Percentiles rank a stretch among this genome's conserved stretches.
These are phyloP conservation scores for Curvularia lunata DNA, from an alignment of 2,329 filamentous ascomycete genomes.

Conservation along the genomic window DNA sequence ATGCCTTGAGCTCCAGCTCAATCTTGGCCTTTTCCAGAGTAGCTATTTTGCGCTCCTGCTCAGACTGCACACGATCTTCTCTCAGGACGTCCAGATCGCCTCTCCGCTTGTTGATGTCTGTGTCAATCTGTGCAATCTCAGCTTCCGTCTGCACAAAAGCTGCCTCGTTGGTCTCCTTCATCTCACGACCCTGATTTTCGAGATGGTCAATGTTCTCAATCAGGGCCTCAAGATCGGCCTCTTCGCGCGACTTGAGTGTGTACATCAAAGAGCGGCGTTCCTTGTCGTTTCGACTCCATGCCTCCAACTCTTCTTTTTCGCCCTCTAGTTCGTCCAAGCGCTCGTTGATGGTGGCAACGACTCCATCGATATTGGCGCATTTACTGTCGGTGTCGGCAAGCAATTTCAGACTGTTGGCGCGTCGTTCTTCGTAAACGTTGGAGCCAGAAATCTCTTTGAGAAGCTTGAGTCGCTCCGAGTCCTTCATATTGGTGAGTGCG, in stretches of 20 bases:
- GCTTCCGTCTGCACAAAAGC: slow-evolving; percentile 80
- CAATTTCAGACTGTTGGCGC: slow-evolving; percentile 91
- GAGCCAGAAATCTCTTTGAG: slow-evolving; percentile 98
- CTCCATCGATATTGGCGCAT: slow-evolving; percentile 89
- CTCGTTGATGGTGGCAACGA: slow-evolving; percentile 89
- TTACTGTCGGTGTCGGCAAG: slow-evolving; percentile 98
- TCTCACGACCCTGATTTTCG: slow-evolving; percentile 81
- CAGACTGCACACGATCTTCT: slow-evolving; percentile 84
- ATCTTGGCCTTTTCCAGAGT: slow-evolving; percentile 82
- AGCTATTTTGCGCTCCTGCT: slow-evolving; percentile 84
- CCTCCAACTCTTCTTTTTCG: slow-evolving; percentile 93
- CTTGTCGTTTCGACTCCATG: slow-evolving; percentile 92
- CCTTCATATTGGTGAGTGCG: slow-evolving; percentile 97
- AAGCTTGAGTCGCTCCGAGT: slow-evolving; percentile 84
- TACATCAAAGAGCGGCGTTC: slow-evolving; percentile 93
- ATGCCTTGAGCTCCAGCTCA: slow-evolving; percentile 81
- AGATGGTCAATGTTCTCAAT: slow-evolving; percentile 84
- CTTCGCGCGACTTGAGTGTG: slow-evolving; percentile 89
- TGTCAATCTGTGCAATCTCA: slow-evolving; percentile 76
- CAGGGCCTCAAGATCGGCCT: slow-evolving; percentile 76
- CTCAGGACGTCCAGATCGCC: slow-evolving; percentile 84
- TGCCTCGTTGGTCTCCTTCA: slow-evolving; percentile 79
- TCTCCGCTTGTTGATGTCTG: slow-evolving; percentile 77
- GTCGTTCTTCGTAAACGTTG: slow-evolving; percentile 91
- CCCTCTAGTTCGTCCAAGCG: slow-evolving; percentile 89